Evolutionary conservation across 208 protist species (phyloP).

Genomic region (Trypanosoma melophagium): DNA sequence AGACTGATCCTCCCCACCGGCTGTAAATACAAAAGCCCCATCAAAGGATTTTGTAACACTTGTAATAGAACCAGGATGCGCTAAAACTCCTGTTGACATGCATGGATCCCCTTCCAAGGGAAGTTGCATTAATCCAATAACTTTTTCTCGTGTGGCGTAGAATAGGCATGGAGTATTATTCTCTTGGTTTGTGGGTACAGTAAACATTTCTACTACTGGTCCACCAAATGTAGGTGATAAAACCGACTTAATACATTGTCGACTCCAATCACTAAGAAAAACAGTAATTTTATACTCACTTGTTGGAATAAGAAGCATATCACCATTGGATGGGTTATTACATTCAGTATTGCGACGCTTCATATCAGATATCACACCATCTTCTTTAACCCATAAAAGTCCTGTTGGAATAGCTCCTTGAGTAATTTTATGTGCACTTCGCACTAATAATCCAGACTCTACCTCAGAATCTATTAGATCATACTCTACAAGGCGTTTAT

Average conservation of each 20-base stretch:
- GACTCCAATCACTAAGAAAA: constrained; percentile 80
- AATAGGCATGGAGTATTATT: constrained; percentile 56
- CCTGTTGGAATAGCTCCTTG: constrained; percentile 89
- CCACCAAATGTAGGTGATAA: constrained; percentile 92
- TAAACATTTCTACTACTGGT: constrained; percentile 70
- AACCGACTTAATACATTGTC: constrained; percentile 89
- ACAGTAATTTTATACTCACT: constrained; percentile 91
- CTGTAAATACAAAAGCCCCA: constrained; percentile 88
- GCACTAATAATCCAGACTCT: constrained; percentile 81
- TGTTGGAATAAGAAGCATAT: constrained; percentile 77
- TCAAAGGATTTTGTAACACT: constrained; percentile 75
- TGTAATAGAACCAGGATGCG: constrained; percentile 86
- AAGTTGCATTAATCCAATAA: constrained; percentile 91
- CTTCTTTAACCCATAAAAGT: constrained; percentile 74
- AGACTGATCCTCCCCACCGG: constrained; percentile 87
- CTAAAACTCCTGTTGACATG: constrained; percentile 91
- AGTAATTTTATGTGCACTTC: constrained; percentile 86
- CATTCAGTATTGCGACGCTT: constrained; percentile 13
- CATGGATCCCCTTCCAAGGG: constrained; percentile 92
- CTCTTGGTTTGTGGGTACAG: constrained; percentile 30
- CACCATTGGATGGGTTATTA: constrained; percentile 35
- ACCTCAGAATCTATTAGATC: constrained; percentile 88
- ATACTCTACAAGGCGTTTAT: constrained; percentile 94
- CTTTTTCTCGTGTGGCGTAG: constrained; percentile 88
- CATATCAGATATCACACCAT: constrained; percentile 32